Percentiles rank a stretch among this genome's conserved stretches.
Evolutionary conservation across 352 stramenopile genomes (phyloP).

Genomic region (Pythium inflatum): DNA sequence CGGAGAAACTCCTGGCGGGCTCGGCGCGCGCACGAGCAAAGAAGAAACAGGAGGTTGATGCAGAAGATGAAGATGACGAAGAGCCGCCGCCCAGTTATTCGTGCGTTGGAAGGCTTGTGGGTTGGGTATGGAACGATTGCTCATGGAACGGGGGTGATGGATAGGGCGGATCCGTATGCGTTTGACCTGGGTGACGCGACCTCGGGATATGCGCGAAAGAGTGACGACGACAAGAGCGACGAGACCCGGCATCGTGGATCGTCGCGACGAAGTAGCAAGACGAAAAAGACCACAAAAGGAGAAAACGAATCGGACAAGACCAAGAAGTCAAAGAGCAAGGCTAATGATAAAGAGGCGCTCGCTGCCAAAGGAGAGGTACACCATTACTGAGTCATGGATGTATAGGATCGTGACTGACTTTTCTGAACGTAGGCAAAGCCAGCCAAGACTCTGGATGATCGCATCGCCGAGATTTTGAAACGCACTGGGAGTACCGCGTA

Average conservation of each 20-base stretch:
- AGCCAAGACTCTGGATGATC: slow-evolving; percentile 65
- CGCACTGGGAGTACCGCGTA: slow-evolving; percentile 66
- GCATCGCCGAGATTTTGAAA: slow-evolving; percentile 76
- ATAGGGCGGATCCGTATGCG: slow-evolving; percentile 69
- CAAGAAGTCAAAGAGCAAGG: slow-evolving; percentile 37
- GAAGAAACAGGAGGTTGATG: slow-evolving; percentile 20
- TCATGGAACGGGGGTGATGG: no score
- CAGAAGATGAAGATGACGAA: slow-evolving; percentile 43
- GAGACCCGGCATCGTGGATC: not conserved
- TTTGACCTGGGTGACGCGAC: slow-evolving; percentile 59
- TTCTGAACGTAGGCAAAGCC: slow-evolving; percentile 26
- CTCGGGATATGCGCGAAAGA: slow-evolving; percentile 32
- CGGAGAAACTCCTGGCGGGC: slow-evolving; percentile 54
- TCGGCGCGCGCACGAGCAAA: slow-evolving; percentile 43
- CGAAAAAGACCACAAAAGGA: slow-evolving; percentile 29
- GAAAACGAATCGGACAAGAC: slow-evolving; percentile 14
- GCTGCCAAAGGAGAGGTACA: slow-evolving; percentile 29
- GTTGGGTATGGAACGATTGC: no score
- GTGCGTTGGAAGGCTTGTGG: no score
- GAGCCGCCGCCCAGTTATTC: slow-evolving; percentile 67
- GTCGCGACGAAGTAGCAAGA: not conserved
- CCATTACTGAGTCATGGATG: not conserved
- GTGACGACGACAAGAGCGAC: slow-evolving; percentile 32
- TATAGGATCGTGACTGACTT: not conserved
- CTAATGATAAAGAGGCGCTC: slow-evolving; percentile 15